Percentiles rank a stretch among this genome's conserved stretches.
phyloP scores from a whole-genome alignment of 805 yeast genomes.

The Lachancea lanzarotensis region DNA sequence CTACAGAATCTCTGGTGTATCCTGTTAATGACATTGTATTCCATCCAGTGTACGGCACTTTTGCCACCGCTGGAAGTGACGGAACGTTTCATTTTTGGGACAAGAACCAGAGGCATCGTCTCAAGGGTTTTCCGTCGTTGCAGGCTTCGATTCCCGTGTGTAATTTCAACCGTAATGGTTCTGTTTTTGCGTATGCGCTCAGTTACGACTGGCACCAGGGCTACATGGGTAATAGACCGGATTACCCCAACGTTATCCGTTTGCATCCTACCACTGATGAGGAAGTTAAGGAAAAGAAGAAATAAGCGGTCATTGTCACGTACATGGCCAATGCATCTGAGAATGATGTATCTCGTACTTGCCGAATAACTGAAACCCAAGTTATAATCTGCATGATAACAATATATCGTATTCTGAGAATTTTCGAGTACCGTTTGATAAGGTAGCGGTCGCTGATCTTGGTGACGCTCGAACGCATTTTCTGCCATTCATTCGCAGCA shows the following conservation, averaged over 20 bases:
- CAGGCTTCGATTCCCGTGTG: conserved; percentile 66
- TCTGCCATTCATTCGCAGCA: no score
- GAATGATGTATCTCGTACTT: no score
- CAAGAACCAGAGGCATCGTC: conserved; percentile 80
- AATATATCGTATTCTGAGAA: no score
- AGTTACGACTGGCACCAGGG: conserved; percentile 97
- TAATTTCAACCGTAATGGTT: conserved; percentile 76
- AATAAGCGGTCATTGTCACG: no score
- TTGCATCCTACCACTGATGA: conserved; percentile 81
- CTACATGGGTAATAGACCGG: conserved; percentile 67
- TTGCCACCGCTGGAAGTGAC: conserved; percentile 91
- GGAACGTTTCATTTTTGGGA: conserved; percentile 96
- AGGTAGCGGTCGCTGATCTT: no score
- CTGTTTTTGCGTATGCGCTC: conserved; percentile 82
- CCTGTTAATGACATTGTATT: conserved; percentile 74
- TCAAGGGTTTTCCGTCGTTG: conserved; percentile 69
- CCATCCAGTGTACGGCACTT: conserved; percentile 87
- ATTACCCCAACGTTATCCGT: conserved; percentile 67
- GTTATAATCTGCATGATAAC: no score
- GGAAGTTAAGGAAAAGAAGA: conserved; percentile 58
- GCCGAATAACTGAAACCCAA: no score
- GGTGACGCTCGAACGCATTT: no score
- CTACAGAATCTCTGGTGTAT: conserved; percentile 60
- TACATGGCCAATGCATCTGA: no score
- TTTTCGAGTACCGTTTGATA: no score